Percentiles rank a stretch among this genome's conserved stretches.
Evolutionary conservation across 1,139 yeast genomes (phyloP).

Genomic region (Insectozyma bohioensis): DNA sequence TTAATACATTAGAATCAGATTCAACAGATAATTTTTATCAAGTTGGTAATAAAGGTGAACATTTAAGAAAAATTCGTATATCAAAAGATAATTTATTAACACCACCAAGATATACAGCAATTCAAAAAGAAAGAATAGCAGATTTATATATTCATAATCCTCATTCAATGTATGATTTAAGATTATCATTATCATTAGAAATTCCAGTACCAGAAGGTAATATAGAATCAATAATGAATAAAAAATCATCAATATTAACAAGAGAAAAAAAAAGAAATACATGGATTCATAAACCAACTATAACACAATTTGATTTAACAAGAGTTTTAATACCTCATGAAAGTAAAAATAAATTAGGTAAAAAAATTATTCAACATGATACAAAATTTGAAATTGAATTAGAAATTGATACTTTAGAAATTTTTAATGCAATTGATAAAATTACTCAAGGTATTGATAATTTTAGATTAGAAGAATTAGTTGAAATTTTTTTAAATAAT

Average conservation of each 20-base stretch:
- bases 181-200: conserved; percentile 77
- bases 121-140: conserved; percentile 69
- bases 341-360: conserved; percentile 43
- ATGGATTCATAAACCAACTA: conserved; percentile 66
- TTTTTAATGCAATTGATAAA: conserved; percentile 61
- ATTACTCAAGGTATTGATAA: conserved; percentile 51
- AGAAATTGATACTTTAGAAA: conserved; percentile 67
- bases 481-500: conserved; percentile 71
- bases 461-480: conserved; percentile 65
- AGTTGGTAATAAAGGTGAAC: conserved; percentile 42
- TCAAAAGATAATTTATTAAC: conserved; percentile 57
- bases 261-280: conserved; percentile 66
- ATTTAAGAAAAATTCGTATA: conserved; percentile 62
- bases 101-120: conserved; percentile 68
- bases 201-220: conserved; percentile 63
- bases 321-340: conserved; percentile 52
- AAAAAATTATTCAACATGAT: conserved; percentile 40
- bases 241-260: conserved; percentile 47
- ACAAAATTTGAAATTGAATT: conserved; percentile 60
- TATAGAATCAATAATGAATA: conserved; percentile 35
- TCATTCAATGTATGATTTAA: conserved; percentile 71
- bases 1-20: conserved; percentile 41
- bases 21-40: conserved; percentile 43
- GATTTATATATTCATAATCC: conserved; percentile 76
- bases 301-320: conserved; percentile 70